phyloP scores from a whole-genome alignment of 129 eudicot species.

The Helianthus tuberosus region DNA sequence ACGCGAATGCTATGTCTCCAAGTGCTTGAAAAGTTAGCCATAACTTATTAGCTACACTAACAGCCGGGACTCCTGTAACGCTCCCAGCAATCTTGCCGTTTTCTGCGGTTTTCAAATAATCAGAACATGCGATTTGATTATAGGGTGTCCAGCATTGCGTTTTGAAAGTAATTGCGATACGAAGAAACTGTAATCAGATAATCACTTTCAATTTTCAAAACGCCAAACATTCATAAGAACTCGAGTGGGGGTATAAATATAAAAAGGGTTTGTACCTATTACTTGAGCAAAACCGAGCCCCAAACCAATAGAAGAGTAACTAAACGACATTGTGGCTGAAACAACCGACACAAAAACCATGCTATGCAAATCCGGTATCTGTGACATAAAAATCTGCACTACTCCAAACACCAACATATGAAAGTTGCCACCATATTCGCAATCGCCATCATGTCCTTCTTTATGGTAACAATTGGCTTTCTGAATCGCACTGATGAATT shows the following conservation, averaged over 20 bases:
- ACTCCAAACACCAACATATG: slow-evolving; percentile 60
- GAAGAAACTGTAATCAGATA: background rate
- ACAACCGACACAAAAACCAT: slow-evolving; percentile 62
- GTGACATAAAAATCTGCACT: slow-evolving; percentile 56
- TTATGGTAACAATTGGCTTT: slow-evolving; percentile 59
- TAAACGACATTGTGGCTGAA: slow-evolving; percentile 74
- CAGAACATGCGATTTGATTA: background rate
- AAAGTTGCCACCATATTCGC: slow-evolving; percentile 36
- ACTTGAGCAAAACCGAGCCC: slow-evolving; percentile 69
- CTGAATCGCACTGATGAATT: slow-evolving; percentile 51
- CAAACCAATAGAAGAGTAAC: slow-evolving; percentile 56
- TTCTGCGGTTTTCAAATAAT: slow-evolving; percentile 23
- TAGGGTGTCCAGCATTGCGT: background rate
- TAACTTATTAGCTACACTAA: slow-evolving; percentile 50
- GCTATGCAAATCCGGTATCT: slow-evolving; percentile 74
- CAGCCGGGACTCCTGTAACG: slow-evolving; percentile 47
- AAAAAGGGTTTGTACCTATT: slow-evolving; percentile 15
- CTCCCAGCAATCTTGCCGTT: slow-evolving; percentile 52
- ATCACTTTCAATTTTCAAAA: background rate
- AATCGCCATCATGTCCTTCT: slow-evolving; percentile 51
- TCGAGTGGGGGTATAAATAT: slow-evolving; percentile 3
- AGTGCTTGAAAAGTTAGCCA: slow-evolving; percentile 77
- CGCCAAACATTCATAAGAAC: background rate
- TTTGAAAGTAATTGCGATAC: too few species aligned
- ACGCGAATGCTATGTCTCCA: slow-evolving; percentile 89